Base-by-base conservation (phyloP, 768 basidiomycete species). In the Lanmaoa rubissima region DNA sequence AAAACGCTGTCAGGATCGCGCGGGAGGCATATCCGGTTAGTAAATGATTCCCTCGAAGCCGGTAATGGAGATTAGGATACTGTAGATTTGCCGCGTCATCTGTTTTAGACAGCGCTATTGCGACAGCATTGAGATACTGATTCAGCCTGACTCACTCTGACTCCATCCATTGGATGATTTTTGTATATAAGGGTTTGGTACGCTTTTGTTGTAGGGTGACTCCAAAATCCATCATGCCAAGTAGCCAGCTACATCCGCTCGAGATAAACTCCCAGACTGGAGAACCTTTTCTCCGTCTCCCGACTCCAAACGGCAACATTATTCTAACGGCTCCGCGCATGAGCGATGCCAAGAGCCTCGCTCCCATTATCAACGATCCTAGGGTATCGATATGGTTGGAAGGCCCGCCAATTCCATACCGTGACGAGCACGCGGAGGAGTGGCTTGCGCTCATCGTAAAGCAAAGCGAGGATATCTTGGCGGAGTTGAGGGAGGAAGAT, bases 1-100 rank as follows among this genome's bases (percentile, higher is more conserved):
- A 79, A 16, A 90, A 89, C 57, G 94, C 91, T 1, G 63, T 93
- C 19, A 67, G 64, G 53, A 76, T 78, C 24, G 92, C 90, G 4
- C 74, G 74, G 59, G 67, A 74, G 48, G 79, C 62, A 39, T 79
- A 73, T 61, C 62, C 50, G 31, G 46, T 55, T 36, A 41, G 51
- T 19, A 65, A 70, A 47, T 68, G 50, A 65, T 45, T 34, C 28
- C 17, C 10, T 38, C n/a, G 12, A 46, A 48, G 28, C 10, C 10
- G 9, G 19, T 32, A 43, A 47, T 44, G 24, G 21, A 48, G 34
- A 38, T 10, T 34, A 35, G 39, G n/a, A 34, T 47, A 5, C 14
- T 31, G 21, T 47, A 44, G 35, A 53, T 31, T 48, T 35, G 2
- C 34, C 8, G 31, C 10, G 9, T 6, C 12, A 12, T 21, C 5